These are phyloP conservation scores for Diutina scorzettiae DNA, from an alignment of 1,139 yeast species.

Conservation along the genomic window DNA sequence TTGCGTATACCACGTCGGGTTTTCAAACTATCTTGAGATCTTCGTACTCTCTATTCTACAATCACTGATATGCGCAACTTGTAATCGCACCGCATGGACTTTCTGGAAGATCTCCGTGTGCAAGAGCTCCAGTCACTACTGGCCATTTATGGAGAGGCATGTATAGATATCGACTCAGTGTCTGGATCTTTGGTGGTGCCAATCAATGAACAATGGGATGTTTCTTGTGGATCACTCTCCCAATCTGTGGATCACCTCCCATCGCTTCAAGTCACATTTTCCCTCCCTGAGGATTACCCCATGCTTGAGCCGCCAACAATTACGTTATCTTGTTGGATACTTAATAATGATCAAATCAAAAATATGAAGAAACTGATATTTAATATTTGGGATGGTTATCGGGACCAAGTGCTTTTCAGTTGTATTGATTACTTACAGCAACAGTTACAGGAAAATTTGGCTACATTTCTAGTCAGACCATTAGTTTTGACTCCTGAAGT, in stretches of 20 bases:
- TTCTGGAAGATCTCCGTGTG: background rate
- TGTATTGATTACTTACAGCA: slow-evolving; percentile 33
- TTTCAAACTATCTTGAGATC: no score
- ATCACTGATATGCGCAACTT: no score
- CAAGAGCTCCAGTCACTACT: background rate
- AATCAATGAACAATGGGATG: background rate
- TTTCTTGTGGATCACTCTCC: background rate
- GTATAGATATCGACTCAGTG: background rate
- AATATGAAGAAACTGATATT: slow-evolving; percentile 13
- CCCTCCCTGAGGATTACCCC: slow-evolving; percentile 20
- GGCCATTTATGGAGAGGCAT: background rate
- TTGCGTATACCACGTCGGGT: no score
- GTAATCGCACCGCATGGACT: background rate
- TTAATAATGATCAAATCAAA: slow-evolving; percentile 12
- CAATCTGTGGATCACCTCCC: slow-evolving; percentile 18
- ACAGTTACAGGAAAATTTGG: slow-evolving; percentile 9
- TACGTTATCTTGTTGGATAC: slow-evolving; percentile 12
- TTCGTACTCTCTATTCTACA: no score
- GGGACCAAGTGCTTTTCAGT: slow-evolving; percentile 32
- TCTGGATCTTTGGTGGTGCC: background rate
- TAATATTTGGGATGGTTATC: slow-evolving; percentile 25
- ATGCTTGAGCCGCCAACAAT: slow-evolving; percentile 19
- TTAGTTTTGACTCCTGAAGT: slow-evolving; percentile 9
- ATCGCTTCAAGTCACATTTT: slow-evolving; percentile 18
- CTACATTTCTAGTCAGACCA: slow-evolving; percentile 8